phyloP scores from a whole-genome alignment of 2,329 filamentous ascomycete species.

The Alternaria postmessia region DNA sequence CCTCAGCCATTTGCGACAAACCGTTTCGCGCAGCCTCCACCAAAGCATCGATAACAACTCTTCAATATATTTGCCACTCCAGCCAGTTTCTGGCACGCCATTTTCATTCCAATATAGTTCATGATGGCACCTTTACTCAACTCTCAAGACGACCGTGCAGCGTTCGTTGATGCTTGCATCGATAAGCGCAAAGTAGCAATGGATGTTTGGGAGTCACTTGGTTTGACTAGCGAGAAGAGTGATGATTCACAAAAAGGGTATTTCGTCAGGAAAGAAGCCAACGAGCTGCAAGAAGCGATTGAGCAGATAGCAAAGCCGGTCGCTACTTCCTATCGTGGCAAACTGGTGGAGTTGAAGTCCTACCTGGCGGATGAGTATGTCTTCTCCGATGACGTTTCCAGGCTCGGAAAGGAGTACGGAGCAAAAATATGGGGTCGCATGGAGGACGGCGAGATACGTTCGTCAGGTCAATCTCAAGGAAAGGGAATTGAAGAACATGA shows the following conservation, averaged over 20 bases:
- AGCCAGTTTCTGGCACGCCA: background rate
- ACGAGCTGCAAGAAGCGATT: slow-evolving; percentile 14
- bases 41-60: background rate
- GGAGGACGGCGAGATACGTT: slow-evolving; percentile 5
- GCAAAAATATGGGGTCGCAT: slow-evolving; percentile 15
- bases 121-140: slow-evolving; percentile 11
- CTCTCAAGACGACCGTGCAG: slow-evolving; percentile 10
- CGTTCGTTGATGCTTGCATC: slow-evolving; percentile 20
- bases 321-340: background rate
- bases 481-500: slow-evolving; percentile 3
- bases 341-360: background rate
- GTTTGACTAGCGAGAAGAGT: slow-evolving; percentile 6
- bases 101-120: background rate
- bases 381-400: slow-evolving; percentile 7
- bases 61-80: background rate
- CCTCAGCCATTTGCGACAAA: slow-evolving; percentile 7
- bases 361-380: slow-evolving; percentile 9
- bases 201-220: slow-evolving; percentile 17
- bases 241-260: slow-evolving; percentile 9
- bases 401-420: slow-evolving; percentile 16
- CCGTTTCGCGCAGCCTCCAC: slow-evolving; percentile 3
- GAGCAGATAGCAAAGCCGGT: slow-evolving; percentile 17
- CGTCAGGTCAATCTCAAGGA: slow-evolving; percentile 1
- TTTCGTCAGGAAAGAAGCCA: slow-evolving; percentile 15
- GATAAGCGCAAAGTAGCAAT: slow-evolving; percentile 7